Base-by-base conservation (phyloP, 2,329 filamentous ascomycete species). In the Colletotrichum eleusines region DNA sequence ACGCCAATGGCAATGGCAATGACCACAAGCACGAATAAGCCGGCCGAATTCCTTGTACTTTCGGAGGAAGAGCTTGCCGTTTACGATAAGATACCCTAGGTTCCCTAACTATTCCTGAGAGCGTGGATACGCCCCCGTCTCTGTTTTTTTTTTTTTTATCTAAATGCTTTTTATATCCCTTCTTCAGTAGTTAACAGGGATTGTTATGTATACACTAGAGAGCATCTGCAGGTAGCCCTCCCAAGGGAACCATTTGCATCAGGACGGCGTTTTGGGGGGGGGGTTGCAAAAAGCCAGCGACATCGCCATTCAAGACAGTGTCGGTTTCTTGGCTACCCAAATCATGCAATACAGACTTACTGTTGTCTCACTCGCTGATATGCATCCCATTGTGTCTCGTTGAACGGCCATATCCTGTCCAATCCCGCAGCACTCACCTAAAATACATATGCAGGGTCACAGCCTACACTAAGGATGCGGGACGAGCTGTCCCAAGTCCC, bases 1-100 rank as follows among this genome's bases (percentile, higher is more conserved):
- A 84, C 66, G 78, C 81, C 64, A 75, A 78, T 58, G 73, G 66
- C 58, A 63, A 75, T 63, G 75, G 71, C 58, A 63, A 75, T 63
- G 75, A 70, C 46, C 74, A 79, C 68, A 77, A 77, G 73, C 77
- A 79, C 74, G 76, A 78, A 72, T 72, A 66, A 51, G 44, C 33
- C 46, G 46, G 53, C 58, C 57, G 20, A 20, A 35, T 28, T 35
- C 38, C 33, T 40, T 69, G 57, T 67, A 69, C 31, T 53, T 46
- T 48, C 26, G 46, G 59, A 67, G 64, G 64, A 71, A 40, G 58
- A 54, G 65, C 65, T 59, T 69, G 64, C 69, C 57, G 44, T 71
- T 68, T 53, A 69, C 64, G 64, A 71, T 63, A 64, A 71, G 69
- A 71, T 71, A 71, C 69, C 69, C 69, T 58, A 63, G 69, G 69